Base-by-base conservation (phyloP, 495 filamentous ascomycete species). In the Copromyces sp. region DNA sequence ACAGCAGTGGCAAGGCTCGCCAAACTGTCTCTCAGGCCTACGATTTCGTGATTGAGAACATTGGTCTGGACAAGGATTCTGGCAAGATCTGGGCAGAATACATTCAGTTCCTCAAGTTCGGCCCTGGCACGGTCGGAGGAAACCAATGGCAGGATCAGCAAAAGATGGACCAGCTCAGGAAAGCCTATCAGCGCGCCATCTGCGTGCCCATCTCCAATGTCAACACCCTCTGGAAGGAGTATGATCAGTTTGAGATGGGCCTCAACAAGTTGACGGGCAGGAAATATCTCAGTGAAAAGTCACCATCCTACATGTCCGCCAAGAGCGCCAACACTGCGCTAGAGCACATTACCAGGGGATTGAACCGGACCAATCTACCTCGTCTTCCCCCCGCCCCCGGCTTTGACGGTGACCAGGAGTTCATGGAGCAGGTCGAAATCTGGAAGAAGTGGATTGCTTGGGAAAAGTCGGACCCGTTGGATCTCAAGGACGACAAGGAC, bases 361-460 rank as follows among this genome's bases (percentile, higher is more conserved):
- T 99, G 32, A 84, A 87, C 70, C 90, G 94, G 44, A 94, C 89
- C 9, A 93, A 91, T 9, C 81, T 97, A 1, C 93, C 96, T 1
- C 85, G 86, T 7, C 80, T 99, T 12, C 94, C 95, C 17, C 96
- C 95, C 17, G 87, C 91, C 2, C 89, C 86, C 68, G 95, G 94
- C 4, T 97, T 92, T 77, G 93, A 94, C 37, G 95, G 96, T 8
- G 90, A 97, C 65, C 84, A 90, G 45, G 94, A 97, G 76, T 99
- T 93, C 78, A 82, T 89, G 72, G 87, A 91, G 70, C 95, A 98
- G 78, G 90, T 96, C n/a, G 88, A 92, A 41, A 85, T 95, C 12
- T 99, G 95, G 95, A 93, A 94, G 78, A 88, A 86, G 68, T 99
- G 95, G 95, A 91, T 98, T 71, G 82, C 87, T 14, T 98, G 94